Conservation (phyloP, 2,329 filamentous ascomycete species). For the Xylaria hypoxylon region DNA sequence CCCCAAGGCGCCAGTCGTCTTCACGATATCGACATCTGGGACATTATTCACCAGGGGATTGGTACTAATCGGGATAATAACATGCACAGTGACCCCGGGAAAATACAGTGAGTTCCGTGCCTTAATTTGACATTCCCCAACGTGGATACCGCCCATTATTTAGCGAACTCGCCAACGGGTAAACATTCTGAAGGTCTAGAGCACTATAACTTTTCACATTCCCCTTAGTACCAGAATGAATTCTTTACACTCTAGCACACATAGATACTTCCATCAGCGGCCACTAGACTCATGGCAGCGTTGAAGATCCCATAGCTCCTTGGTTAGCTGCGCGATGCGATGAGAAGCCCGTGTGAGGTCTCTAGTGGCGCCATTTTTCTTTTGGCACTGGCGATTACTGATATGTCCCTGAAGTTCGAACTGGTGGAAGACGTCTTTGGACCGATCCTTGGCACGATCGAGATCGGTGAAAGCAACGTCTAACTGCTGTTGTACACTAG, state of each 20-base stretch:
- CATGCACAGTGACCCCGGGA: constrained; percentile 5
- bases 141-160: constrained; percentile 22
- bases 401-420: constrained; percentile 32
- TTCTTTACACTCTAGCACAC: constrained; percentile 1
- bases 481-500: constrained; percentile 33
- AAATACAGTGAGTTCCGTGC: constrained; percentile 13
- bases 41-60: constrained; percentile 14
- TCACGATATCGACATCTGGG: constrained; percentile 23
- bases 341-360: constrained; percentile 29
- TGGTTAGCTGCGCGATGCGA: constrained; percentile 29
- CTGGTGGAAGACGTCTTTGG: constrained; percentile 28
- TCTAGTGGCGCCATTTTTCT: constrained; percentile 24
- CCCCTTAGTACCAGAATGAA: constrained; percentile 7
- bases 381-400: constrained; percentile 27
- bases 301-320: constrained; percentile 26
- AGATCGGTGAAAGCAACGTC: constrained; percentile 32
- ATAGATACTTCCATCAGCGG: not conserved
- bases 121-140: constrained; percentile 26
- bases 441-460: constrained; percentile 28
- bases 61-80: constrained; percentile 16
- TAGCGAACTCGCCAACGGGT: constrained; percentile 24
- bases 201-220: constrained; percentile 9
- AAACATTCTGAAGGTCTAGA: constrained; percentile 15
- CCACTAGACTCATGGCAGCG: not conserved
- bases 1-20: constrained; percentile 12